These are phyloP conservation scores for Nannizziopsis arthrosporioides DNA, from an alignment of 2,329 filamentous ascomycete genomes.

Conservation along the genomic window DNA sequence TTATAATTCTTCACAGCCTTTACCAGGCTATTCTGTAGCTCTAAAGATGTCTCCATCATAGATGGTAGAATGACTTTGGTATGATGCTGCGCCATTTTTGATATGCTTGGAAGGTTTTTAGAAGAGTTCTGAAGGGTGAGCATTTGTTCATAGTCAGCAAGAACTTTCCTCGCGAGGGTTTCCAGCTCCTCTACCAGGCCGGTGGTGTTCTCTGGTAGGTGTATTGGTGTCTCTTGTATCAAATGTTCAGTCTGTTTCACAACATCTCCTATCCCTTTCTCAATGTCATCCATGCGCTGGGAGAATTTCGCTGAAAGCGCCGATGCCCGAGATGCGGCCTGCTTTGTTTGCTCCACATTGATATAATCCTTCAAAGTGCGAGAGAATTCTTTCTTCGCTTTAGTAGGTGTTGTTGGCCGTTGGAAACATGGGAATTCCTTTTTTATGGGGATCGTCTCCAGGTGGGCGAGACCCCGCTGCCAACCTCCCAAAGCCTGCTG, in stretches of 20 bases:
- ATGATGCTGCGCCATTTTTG: slow-evolving; percentile 52
- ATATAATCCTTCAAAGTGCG: slow-evolving; percentile 63
- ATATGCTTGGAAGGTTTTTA: slow-evolving; percentile 51
- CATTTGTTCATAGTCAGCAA: slow-evolving; percentile 70
- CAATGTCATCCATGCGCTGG: slow-evolving; percentile 49
- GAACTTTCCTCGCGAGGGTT: slow-evolving; percentile 73
- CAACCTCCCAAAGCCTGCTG: slow-evolving; percentile 34
- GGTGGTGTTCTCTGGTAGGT: slow-evolving; percentile 51
- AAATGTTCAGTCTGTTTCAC: slow-evolving; percentile 41
- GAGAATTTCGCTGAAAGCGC: slow-evolving; percentile 50
- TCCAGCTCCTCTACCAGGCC: slow-evolving; percentile 75
- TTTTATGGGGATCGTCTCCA: slow-evolving; percentile 34
- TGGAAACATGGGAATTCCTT: slow-evolving; percentile 35
- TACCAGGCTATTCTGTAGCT: slow-evolving; percentile 41
- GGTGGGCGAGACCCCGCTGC: slow-evolving; percentile 27
- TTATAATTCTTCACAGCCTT: slow-evolving; percentile 54
- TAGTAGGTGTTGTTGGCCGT: slow-evolving; percentile 32
- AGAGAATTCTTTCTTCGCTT: slow-evolving; percentile 35
- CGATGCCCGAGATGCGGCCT: slow-evolving; percentile 55
- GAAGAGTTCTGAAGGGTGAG: slow-evolving; percentile 55
- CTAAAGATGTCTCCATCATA: slow-evolving; percentile 45
- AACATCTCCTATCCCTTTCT: slow-evolving; percentile 49
- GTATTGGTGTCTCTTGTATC: slow-evolving; percentile 33
- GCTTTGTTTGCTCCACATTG: slow-evolving; percentile 59
- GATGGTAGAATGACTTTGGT: slow-evolving; percentile 53